Base-by-base conservation (phyloP, 371 early-diverging fungal genomes). In the Mortierella polycephala region DNA sequence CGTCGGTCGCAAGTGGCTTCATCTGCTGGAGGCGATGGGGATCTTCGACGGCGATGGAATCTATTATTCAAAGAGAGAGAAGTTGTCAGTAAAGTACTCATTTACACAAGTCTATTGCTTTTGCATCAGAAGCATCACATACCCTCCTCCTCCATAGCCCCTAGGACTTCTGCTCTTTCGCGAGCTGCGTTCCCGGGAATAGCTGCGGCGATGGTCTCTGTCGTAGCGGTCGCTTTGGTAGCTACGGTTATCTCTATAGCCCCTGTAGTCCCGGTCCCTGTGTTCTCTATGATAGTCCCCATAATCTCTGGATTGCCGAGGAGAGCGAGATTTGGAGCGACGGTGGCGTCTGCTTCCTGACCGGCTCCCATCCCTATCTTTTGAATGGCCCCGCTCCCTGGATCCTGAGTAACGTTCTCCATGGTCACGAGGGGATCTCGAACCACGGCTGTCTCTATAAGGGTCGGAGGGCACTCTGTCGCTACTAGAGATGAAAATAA, bases 1-100 rank as follows among this genome's bases (percentile, higher is more conserved):
- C 97, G 88, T 82, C 91, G 82, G 71, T 97, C 97, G 52, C 98
- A 90, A 65, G 93, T 90, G 21, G 87, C 83, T 74, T 91, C 92
- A 61, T 89, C 88, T 37, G 91, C 85, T 18, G 86, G 87, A 13
- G 93, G 93, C 18, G 93, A 91, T 56, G 89, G 92, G 37, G 93
- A 92, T 64, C 92, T 75, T 44, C 67, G 64, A 42, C 85, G 82
- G 44, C 84, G 84, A 50, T 60, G 42, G 67, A 41, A 20, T 13
- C 62, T 52, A 40, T 49, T 62, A 58, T 2, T n/a, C 18, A 46
- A 30, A 11, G 9, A 23, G 12, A 5, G 16, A 47, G 9, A 10
- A 45, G 44, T 7, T 1, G 40, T 42, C 21, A 49, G 37, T 23
- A 37, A 20, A 7, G 41, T 13, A 9, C 12, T 12, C 20, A 2